These are phyloP conservation scores for Talinum fruticosum DNA, from an alignment of 148 eudicot genomes.

Conservation along the genomic window DNA sequence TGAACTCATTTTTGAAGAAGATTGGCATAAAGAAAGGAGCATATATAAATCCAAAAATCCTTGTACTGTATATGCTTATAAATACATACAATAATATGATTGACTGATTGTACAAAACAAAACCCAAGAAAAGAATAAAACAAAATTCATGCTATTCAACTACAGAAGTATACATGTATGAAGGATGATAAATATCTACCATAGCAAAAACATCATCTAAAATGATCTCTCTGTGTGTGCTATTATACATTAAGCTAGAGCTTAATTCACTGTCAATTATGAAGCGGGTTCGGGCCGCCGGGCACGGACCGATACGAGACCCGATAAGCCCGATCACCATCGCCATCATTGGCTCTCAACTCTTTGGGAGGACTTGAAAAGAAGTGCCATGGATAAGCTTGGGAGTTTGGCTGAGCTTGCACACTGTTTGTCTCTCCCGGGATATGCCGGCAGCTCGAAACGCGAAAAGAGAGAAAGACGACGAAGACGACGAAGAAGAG, in stretches of 20 bases:
- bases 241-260: neutral
- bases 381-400: slow-evolving; percentile 26
- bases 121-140: slow-evolving; percentile 16
- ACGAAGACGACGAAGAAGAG: slow-evolving; percentile 35
- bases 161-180: slow-evolving; percentile 16
- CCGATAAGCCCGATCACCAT: slow-evolving; percentile 20
- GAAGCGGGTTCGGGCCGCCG: slow-evolving; percentile 77
- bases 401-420: slow-evolving; percentile 6
- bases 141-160: slow-evolving; percentile 13
- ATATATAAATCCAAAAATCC: slow-evolving; percentile 1
- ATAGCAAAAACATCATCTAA: too few relatives aligned
- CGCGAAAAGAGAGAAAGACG: slow-evolving; percentile 29
- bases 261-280: slow-evolving; percentile 43
- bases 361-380: slow-evolving; percentile 29
- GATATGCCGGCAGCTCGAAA: slow-evolving; percentile 33
- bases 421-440: slow-evolving; percentile 10
- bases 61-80: slow-evolving; percentile 4
- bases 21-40: neutral
- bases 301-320: slow-evolving; percentile 49
- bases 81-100: neutral
- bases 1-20: neutral
- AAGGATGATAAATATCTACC: too few relatives aligned
- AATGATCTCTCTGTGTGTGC: neutral
- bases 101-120: slow-evolving; percentile 17
- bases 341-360: slow-evolving; percentile 17